These are phyloP conservation scores for Kwoniella sp. DNA, from an alignment of 768 basidiomycete genomes.

Conservation along the genomic window DNA sequence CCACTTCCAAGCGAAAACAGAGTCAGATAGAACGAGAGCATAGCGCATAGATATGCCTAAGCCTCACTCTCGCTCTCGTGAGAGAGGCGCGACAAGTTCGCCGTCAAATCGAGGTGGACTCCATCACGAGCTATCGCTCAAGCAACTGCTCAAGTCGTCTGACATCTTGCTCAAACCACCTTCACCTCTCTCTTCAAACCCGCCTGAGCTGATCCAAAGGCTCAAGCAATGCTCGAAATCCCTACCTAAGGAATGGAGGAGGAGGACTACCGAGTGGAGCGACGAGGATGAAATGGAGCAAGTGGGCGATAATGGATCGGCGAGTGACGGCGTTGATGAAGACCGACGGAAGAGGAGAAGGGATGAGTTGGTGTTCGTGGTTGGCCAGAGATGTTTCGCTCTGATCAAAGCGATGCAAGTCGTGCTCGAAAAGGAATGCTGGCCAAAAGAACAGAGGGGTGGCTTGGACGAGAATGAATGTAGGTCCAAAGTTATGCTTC, in stretches of 20 bases:
- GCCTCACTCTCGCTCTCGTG: background rate
- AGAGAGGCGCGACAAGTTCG: background rate
- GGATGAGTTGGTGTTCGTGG: slow-evolving; percentile 22
- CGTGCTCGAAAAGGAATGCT: slow-evolving; percentile 34
- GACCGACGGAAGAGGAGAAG: slow-evolving; percentile 17
- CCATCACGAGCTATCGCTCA: slow-evolving; percentile 9
- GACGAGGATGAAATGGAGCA: slow-evolving; percentile 14
- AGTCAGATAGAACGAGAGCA: background rate
- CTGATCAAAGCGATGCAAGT: slow-evolving; percentile 25
- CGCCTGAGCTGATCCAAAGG: slow-evolving; percentile 17
- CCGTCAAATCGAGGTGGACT: background rate
- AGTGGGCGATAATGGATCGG: slow-evolving; percentile 10
- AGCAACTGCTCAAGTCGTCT: slow-evolving; percentile 22
- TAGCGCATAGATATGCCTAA: background rate
- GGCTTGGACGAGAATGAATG: slow-evolving; percentile 25
- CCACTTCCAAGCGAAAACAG: too few relatives aligned
- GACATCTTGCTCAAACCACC: slow-evolving; percentile 31
- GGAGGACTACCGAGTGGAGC: slow-evolving; percentile 4
- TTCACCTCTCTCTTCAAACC: slow-evolving; percentile 24
- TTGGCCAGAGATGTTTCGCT: slow-evolving; percentile 35
- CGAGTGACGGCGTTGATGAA: background rate
- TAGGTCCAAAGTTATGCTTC: slow-evolving; percentile 8
- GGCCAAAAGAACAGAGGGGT: slow-evolving; percentile 25
- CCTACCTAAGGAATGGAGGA: slow-evolving; percentile 29
- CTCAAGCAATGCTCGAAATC: slow-evolving; percentile 18